phyloP scores from a whole-genome alignment of 345 rosid genomes.

The Gynandropsis gynandra region DNA sequence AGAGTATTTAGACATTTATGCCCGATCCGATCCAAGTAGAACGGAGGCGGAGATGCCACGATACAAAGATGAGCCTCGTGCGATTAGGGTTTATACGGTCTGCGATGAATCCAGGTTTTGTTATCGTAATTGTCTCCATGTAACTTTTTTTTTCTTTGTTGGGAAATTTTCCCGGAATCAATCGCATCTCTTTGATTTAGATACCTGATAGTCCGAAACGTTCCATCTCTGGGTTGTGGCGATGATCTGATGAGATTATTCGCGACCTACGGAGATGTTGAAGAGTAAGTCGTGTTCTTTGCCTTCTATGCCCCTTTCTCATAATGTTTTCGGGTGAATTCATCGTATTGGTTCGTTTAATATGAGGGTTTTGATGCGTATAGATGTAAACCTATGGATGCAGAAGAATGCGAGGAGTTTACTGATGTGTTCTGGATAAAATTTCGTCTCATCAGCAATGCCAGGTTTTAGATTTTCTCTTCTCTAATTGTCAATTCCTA shows the following conservation, averaged over 20 bases:
- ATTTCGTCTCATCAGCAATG: conserved; percentile 53
- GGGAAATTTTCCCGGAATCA: conserved; percentile 1
- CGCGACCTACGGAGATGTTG: conserved; percentile 65
- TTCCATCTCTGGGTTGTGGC: conserved; percentile 91
- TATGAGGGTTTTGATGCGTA: neutral
- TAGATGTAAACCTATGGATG: conserved; percentile 91
- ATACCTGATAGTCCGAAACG: conserved; percentile 75
- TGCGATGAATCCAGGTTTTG: conserved; percentile 75
- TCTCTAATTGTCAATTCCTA: neutral
- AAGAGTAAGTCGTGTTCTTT: conserved; percentile 48
- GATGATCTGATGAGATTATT: conserved; percentile 70
- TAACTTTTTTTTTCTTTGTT: neutral
- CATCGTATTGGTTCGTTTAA: neutral
- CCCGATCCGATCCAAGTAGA: no score
- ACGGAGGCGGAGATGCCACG: conserved; percentile 62
- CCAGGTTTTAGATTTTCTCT: conserved; percentile 40
- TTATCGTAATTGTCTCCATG: neutral
- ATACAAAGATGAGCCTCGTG: conserved; percentile 53
- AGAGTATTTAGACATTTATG: no score
- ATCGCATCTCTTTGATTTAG: conserved; percentile 26
- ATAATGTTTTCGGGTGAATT: neutral
- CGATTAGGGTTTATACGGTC: conserved; percentile 75
- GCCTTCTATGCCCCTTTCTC: neutral
- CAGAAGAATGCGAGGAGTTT: conserved; percentile 67
- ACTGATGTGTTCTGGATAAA: conserved; percentile 88